Percentiles rank a stretch among this genome's conserved stretches.
Evolutionary conservation across 306 rosid genomes (phyloP).

Genomic region (Corylus americana): DNA sequence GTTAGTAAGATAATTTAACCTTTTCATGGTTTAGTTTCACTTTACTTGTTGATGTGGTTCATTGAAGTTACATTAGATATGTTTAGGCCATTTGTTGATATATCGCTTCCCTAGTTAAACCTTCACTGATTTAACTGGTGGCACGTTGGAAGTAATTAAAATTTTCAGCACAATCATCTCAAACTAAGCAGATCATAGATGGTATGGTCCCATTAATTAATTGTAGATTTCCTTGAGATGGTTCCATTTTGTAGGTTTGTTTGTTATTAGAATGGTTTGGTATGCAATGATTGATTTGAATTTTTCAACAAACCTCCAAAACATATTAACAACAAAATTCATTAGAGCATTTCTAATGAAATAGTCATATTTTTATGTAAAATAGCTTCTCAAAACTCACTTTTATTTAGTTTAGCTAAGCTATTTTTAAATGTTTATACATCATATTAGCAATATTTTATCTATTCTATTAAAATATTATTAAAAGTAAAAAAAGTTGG

Average conservation of each 20-base stretch:
- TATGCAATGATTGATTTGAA: neutral
- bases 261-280: neutral
- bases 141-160: neutral
- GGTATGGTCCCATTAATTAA: neutral
- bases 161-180: neutral
- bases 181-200: neutral
- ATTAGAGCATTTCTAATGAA: too few relatives aligned
- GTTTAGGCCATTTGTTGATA: neutral
- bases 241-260: neutral
- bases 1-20: neutral
- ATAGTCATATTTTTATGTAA: too few relatives aligned
- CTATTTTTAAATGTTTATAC: too few relatives aligned
- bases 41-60: neutral
- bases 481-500: too few relatives aligned
- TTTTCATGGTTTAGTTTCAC: neutral
- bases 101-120: neutral
- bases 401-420: too few relatives aligned
- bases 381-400: too few relatives aligned
- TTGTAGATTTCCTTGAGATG: slow-evolving; percentile 2
- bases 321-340: too few relatives aligned
- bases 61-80: neutral
- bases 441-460: too few relatives aligned
- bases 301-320: too few relatives aligned
- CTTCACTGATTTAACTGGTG: neutral
- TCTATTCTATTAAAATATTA: too few relatives aligned